Percentiles rank a stretch among this genome's conserved stretches.
These are phyloP conservation scores for Pseudomonodictys pantanalensis DNA, from an alignment of 495 filamentous ascomycete species.

Conservation along the genomic window DNA sequence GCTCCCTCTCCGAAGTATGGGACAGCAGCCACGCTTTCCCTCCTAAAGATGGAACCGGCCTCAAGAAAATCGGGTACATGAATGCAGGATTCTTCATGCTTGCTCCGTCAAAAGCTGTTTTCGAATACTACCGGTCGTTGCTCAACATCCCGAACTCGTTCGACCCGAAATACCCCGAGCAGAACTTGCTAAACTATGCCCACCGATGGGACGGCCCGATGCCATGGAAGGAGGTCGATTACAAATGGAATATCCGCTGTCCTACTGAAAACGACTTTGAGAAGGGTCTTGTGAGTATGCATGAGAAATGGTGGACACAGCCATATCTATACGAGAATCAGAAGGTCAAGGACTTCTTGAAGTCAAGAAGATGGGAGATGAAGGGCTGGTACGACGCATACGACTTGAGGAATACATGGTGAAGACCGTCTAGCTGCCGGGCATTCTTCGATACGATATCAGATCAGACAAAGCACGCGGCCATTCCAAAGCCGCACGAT, in stretches of 20 bases:
- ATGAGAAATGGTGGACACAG: constrained; percentile 32
- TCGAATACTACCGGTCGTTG: constrained; percentile 24
- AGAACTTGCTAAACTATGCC: constrained; percentile 30
- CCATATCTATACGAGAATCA: constrained; percentile 5
- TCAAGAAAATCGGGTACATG: constrained; percentile 19
- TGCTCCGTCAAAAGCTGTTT: constrained; percentile 6
- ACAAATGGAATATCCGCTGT: constrained; percentile 18
- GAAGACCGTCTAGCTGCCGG: no score
- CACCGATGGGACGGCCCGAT: constrained; percentile 24
- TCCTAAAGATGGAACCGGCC: constrained; percentile 1
- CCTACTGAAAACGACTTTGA: constrained; percentile 23
- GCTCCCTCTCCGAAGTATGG: constrained; percentile 6
- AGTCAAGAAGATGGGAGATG: constrained; percentile 16
- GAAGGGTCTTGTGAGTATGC: constrained; percentile 23
- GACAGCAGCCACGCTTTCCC: constrained; percentile 8
- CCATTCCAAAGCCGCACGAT: no score
- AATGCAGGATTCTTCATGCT: constrained; percentile 31
- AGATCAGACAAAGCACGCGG: no score
- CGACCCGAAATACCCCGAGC: constrained; percentile 20
- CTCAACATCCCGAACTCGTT: constrained; percentile 20
- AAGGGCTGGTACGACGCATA: constrained; percentile 17
- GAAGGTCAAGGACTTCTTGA: constrained; percentile 9
- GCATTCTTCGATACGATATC: no score
- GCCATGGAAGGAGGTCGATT: constrained; percentile 16
- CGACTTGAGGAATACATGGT: not conserved